These are phyloP conservation scores for Mycena maculata DNA, from an alignment of 768 basidiomycete species.

Conservation along the genomic window DNA sequence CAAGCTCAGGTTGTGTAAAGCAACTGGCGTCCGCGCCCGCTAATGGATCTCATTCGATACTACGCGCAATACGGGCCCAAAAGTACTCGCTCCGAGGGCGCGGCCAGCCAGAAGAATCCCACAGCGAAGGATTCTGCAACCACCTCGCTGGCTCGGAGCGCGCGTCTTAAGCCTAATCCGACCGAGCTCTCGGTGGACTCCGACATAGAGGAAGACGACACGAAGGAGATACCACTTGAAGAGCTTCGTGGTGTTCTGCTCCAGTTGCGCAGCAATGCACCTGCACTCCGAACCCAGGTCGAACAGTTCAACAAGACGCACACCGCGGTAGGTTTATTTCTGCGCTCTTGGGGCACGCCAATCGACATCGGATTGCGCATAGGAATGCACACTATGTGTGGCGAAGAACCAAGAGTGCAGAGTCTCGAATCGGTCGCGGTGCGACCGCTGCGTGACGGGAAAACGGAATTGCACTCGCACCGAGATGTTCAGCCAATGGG, in stretches of 20 bases:
- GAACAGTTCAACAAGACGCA: constrained; percentile 12
- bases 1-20: no score
- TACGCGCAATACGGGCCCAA: constrained; percentile 22
- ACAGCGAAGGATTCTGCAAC: not conserved
- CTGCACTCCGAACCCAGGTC: not conserved
- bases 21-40: no score
- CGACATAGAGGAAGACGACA: constrained; percentile 26
- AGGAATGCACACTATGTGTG: constrained; percentile 7
- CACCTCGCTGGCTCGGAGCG: not conserved
- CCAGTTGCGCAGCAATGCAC: not conserved
- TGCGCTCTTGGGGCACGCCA: not conserved
- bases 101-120: not conserved
- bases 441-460: not conserved
- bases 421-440: not conserved
- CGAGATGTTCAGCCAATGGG: constrained; percentile 3
- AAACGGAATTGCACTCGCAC: not conserved
- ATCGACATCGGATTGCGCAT: not conserved
- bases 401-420: constrained; percentile 3
- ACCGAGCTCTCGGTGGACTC: not conserved
- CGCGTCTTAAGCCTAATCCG: not conserved
- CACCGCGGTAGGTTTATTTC: constrained; percentile 1
- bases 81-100: not conserved
- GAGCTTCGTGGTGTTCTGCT: constrained; percentile 5
- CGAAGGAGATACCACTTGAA: not conserved
- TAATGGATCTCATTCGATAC: constrained; percentile 23